Evolutionary conservation across 768 basidiomycete genomes (phyloP), one percentile per base, ranked within the genome.

Genomic region (Cystobasidium tubakii): DNA sequence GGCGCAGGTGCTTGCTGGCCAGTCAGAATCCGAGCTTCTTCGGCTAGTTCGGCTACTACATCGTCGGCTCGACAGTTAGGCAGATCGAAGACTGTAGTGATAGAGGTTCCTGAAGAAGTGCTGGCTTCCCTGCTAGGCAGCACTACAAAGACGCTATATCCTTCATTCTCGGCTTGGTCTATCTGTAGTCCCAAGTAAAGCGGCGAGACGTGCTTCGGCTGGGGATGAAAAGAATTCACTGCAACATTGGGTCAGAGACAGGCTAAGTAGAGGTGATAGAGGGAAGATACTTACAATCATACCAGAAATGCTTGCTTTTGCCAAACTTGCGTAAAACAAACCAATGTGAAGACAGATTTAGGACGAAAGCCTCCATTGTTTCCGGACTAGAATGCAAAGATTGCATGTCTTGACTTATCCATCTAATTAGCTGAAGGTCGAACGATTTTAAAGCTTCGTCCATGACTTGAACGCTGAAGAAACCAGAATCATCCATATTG

Each of bases 121-220:
- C 1, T 21, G 31, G 17, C 29, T 12, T 73, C 75, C 42, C 44
- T 19, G 19, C 50, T 25, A 31, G 77, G 76, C 9, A 77, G 39
- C 25, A 78, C 67, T 31, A 73, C 78, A 29, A 79, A 78, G 62
- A 78, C 78, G 19, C 75, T 77, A 53, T 79, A 79, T 72, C 78
- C 78, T 73, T 77, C 73, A 0, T 73, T 29, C 46, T 79, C 77
- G 3, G 76, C 76, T 64, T 79, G 75, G 23, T 75, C 62, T 4
- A 79, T 66, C 23, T 74, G 72, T 7, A 79, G 46, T 19, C 78
- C 78, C 19, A 79, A 74, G 39, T 75, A 78, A 36, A 73, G 76
- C n/a, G 74, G 55, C 0, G 73, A 73, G 15, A 79, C 65, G 74
- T 77, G 77, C 27, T 66, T 57, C n/a, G 78, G 76, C 23, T 53